A percentile compares a stretch with the other conserved stretches of the same genome.
phyloP scores from a whole-genome alignment of 208 protist species.

The Crithidia thermophila region DNA sequence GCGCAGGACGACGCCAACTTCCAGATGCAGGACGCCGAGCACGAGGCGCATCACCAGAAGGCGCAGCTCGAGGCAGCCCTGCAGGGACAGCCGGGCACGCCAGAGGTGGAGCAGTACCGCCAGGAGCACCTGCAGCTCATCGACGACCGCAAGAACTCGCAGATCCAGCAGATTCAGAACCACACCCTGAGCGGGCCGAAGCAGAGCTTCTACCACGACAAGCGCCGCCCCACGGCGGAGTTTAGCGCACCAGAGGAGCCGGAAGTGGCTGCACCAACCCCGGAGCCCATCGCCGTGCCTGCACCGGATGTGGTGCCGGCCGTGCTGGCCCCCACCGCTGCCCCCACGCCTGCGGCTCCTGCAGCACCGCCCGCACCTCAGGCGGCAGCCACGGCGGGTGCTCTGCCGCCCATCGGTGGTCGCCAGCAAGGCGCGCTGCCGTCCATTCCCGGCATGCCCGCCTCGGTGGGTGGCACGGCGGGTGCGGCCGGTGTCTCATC shows the following conservation, averaged over 20 bases:
- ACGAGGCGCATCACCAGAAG: slow-evolving; percentile 65
- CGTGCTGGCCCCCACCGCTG: neutral
- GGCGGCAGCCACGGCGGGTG: neutral
- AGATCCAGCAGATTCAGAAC: slow-evolving; percentile 51
- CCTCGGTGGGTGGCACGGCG: neutral
- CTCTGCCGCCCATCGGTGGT: slow-evolving; percentile 8
- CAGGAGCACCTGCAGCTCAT: slow-evolving; percentile 40
- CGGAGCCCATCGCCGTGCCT: neutral
- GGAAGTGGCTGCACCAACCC: neutral
- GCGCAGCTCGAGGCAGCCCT: slow-evolving; percentile 71
- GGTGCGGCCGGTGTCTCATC: neutral
- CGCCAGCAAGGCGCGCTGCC: slow-evolving; percentile 26
- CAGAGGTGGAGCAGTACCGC: slow-evolving; percentile 29
- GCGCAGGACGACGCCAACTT: slow-evolving; percentile 74
- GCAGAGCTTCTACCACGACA: slow-evolving; percentile 42
- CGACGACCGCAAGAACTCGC: slow-evolving; percentile 55
- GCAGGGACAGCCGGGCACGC: slow-evolving; percentile 40
- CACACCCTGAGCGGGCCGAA: slow-evolving; percentile 46
- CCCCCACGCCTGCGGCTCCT: neutral
- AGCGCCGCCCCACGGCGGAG: slow-evolving; percentile 1
- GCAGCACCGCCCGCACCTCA: neutral
- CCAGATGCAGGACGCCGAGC: slow-evolving; percentile 35
- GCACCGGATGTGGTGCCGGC: slow-evolving; percentile 15
- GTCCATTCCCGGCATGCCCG: slow-evolving; percentile 7
- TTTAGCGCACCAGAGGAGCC: slow-evolving; percentile 17